Percentiles rank a stretch among this genome's conserved stretches.
phyloP scores from a whole-genome alignment of 1,139 yeast species.

The Lodderomyces elongisporus region DNA sequence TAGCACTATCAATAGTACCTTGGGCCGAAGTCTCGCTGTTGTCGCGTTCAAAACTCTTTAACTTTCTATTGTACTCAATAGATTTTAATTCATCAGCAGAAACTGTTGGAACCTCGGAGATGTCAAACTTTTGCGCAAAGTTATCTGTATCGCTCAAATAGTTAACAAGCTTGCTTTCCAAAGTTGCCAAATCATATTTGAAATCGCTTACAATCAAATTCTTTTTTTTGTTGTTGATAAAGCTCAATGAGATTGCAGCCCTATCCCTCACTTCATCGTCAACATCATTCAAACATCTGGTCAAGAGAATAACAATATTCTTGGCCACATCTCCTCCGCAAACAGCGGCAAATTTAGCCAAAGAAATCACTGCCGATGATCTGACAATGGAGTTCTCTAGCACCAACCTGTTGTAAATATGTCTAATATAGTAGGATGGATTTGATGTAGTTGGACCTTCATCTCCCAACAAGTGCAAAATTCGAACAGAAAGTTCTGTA shows the following conservation, averaged over 20 bases:
- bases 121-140: slow-evolving; percentile 66
- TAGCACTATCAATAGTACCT: no score
- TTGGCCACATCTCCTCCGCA: slow-evolving; percentile 64
- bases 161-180: slow-evolving; percentile 71
- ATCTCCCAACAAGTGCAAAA: slow-evolving; percentile 84
- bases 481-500: slow-evolving; percentile 87
- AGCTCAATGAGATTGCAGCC: slow-evolving; percentile 78
- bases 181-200: slow-evolving; percentile 65
- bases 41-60: slow-evolving; percentile 41
- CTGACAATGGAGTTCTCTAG: slow-evolving; percentile 92
- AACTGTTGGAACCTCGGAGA: slow-evolving; percentile 56
- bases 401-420: slow-evolving; percentile 93
- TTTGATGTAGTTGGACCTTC: slow-evolving; percentile 87
- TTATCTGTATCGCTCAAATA: slow-evolving; percentile 62
- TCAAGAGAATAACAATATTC: slow-evolving; percentile 70
- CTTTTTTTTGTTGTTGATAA: slow-evolving; percentile 50
- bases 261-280: slow-evolving; percentile 99
- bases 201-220: slow-evolving; percentile 62
- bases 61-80: slow-evolving; percentile 53
- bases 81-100: slow-evolving; percentile 63
- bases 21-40: slow-evolving; percentile 12
- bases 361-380: slow-evolving; percentile 90
- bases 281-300: slow-evolving; percentile 79
- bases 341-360: slow-evolving; percentile 83
- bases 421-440: slow-evolving; percentile 91